Conservation (phyloP, 1,284 basidiomycete species). For the Ustilago shanxiensis region DNA sequence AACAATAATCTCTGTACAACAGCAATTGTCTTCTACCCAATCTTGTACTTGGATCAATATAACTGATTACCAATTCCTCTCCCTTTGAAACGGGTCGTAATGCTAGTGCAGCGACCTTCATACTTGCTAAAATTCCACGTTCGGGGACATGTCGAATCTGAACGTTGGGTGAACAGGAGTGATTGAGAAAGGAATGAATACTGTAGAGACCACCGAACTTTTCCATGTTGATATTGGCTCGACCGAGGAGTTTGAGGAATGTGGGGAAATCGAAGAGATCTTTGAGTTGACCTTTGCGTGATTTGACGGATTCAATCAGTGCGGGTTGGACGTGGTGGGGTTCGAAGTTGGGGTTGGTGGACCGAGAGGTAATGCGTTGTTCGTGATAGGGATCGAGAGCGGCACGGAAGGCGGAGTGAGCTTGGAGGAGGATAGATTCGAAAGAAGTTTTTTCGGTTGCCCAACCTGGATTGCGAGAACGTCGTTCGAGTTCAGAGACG, state of each 20-base stretch:
- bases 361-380: slow-evolving; percentile 77
- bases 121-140: slow-evolving; percentile 74
- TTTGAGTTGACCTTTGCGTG: slow-evolving; percentile 74
- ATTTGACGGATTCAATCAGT: slow-evolving; percentile 56
- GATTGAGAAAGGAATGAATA: slow-evolving; percentile 88
- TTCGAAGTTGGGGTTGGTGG: slow-evolving; percentile 75
- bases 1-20: slow-evolving; percentile 72
- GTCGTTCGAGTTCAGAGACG: slow-evolving; percentile 61
- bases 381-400: slow-evolving; percentile 56
- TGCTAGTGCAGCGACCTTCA: slow-evolving; percentile 80
- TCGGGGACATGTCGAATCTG: slow-evolving; percentile 79
- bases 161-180: slow-evolving; percentile 82
- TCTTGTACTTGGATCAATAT: slow-evolving; percentile 78
- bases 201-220: slow-evolving; percentile 86
- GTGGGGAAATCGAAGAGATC: slow-evolving; percentile 81
- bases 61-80: slow-evolving; percentile 80
- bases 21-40: slow-evolving; percentile 75
- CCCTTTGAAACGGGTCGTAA: slow-evolving; percentile 77
- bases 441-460: slow-evolving; percentile 49
- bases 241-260: slow-evolving; percentile 81
- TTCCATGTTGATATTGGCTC: slow-evolving; percentile 87
- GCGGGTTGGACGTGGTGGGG: slow-evolving; percentile 75
- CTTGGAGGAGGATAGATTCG: slow-evolving; percentile 32
- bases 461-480: slow-evolving; percentile 64
- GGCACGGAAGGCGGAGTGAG: slow-evolving; percentile 31